Conservation (phyloP, 805 yeast species). For the Cyberlindnera mississippiensis region DNA sequence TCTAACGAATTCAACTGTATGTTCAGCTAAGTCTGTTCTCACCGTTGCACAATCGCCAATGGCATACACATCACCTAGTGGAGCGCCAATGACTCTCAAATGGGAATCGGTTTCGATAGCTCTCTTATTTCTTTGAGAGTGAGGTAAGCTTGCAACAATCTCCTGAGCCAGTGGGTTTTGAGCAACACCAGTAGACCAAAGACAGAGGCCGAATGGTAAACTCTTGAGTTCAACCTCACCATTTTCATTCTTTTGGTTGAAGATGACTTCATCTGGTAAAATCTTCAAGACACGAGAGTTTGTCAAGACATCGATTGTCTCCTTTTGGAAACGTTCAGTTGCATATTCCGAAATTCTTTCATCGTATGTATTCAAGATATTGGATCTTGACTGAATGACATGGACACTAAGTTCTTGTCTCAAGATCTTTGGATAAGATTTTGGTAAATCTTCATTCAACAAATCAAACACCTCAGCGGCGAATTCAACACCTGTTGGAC, state of each 20-base stretch:
- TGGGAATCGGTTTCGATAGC: constrained; percentile 80
- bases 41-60: constrained; percentile 72
- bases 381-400: constrained; percentile 64
- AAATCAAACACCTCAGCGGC: constrained; percentile 70
- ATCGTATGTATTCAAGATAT: constrained; percentile 66
- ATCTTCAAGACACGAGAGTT: constrained; percentile 62
- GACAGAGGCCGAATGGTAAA: constrained; percentile 62
- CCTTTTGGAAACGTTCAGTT: constrained; percentile 57
- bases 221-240: constrained; percentile 40
- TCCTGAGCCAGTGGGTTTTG: constrained; percentile 58
- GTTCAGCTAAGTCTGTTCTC: constrained; percentile 54
- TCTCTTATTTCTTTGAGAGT: constrained; percentile 53
- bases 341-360: constrained; percentile 63
- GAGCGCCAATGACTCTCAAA: constrained; percentile 64
- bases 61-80: constrained; percentile 63
- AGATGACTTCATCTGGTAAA: constrained; percentile 52
- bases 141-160: constrained; percentile 44
- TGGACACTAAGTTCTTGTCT: constrained; percentile 64
- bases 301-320: constrained; percentile 57
- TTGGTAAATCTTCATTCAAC: constrained; percentile 58
- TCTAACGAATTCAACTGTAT: constrained; percentile 48
- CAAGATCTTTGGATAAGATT: constrained; percentile 53
- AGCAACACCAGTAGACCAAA: constrained; percentile 77
- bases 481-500: constrained; percentile 72
- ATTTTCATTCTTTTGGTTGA: constrained; percentile 46